phyloP scores from a whole-genome alignment of 164 flowering plant genomes.

The Stephania cephalantha region DNA sequence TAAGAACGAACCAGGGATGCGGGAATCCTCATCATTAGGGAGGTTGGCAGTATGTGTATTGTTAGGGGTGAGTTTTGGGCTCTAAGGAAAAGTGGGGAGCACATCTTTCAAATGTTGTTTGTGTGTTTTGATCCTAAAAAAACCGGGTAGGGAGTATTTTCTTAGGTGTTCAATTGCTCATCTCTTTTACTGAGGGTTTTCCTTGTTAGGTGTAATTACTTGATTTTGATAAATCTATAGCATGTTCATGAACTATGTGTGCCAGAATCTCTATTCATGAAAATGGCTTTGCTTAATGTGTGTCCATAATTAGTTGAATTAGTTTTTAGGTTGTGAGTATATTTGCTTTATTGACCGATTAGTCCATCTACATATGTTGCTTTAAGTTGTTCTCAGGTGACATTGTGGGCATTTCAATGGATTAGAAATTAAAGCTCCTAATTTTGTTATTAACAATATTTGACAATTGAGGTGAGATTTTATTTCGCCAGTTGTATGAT shows the following conservation, averaged over 20 bases:
- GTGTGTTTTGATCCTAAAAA: too few relatives aligned
- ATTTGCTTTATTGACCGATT: not conserved
- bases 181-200: too few relatives aligned
- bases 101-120: too few relatives aligned
- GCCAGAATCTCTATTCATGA: not conserved
- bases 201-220: too few relatives aligned
- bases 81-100: too few relatives aligned
- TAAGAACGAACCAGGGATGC: too few relatives aligned
- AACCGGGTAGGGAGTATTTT: too few relatives aligned
- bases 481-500: too few relatives aligned
- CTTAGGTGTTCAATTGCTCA: too few relatives aligned
- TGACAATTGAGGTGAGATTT: not conserved
- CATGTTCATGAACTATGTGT: not conserved
- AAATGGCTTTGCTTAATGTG: not conserved
- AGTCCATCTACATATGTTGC: not conserved
- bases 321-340: not conserved
- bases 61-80: too few relatives aligned
- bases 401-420: not conserved
- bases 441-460: not conserved
- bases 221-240: not conserved
- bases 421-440: not conserved
- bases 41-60: too few relatives aligned
- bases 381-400: not conserved
- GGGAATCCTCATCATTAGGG: too few relatives aligned
- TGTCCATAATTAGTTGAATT: not conserved